Evolutionary conservation across 208 protist genomes (phyloP).

Genomic region (Wallacemonas rigidus): DNA sequence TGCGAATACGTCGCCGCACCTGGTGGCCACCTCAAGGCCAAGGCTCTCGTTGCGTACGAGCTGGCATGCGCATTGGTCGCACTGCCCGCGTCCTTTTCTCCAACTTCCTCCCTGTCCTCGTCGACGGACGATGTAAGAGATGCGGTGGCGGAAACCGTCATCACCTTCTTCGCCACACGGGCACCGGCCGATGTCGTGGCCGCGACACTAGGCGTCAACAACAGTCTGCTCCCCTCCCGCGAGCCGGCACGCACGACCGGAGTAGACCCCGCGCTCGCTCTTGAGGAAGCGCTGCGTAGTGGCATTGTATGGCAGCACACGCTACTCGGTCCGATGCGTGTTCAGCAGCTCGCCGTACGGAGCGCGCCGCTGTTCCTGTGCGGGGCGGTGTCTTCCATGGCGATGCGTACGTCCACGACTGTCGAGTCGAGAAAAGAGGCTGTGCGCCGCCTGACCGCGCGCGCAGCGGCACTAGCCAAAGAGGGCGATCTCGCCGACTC

Average conservation of each 20-base stretch:
- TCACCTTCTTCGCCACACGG: slow-evolving; percentile 11
- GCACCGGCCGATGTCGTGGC: slow-evolving; percentile 16
- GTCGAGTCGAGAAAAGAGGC: slow-evolving; percentile 19
- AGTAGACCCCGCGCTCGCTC: not conserved
- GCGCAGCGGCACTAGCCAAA: slow-evolving; percentile 18
- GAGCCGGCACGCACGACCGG: not conserved
- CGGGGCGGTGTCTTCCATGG: slow-evolving; percentile 25
- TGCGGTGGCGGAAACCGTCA: slow-evolving; percentile 18
- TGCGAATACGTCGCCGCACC: not conserved
- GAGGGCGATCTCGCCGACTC: slow-evolving; percentile 17
- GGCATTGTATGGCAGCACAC: slow-evolving; percentile 17
- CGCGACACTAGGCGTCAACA: not conserved
- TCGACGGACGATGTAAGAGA: not conserved
- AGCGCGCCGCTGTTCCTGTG: slow-evolving; percentile 37
- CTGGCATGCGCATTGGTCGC: slow-evolving; percentile 14
- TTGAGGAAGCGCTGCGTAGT: not conserved
- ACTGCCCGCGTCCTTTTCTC: slow-evolving; percentile 10
- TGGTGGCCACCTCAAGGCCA: slow-evolving; percentile 27
- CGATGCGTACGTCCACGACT: not conserved
- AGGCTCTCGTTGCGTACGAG: slow-evolving; percentile 31
- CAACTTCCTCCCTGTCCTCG: not conserved
- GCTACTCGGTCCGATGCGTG: slow-evolving; percentile 32
- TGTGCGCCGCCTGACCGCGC: slow-evolving; percentile 19
- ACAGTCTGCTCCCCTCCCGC: not conserved
- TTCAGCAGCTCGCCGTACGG: slow-evolving; percentile 21